Evolutionary conservation across 2,329 filamentous ascomycete genomes (phyloP).

Genomic region (Alternaria sp.): DNA sequence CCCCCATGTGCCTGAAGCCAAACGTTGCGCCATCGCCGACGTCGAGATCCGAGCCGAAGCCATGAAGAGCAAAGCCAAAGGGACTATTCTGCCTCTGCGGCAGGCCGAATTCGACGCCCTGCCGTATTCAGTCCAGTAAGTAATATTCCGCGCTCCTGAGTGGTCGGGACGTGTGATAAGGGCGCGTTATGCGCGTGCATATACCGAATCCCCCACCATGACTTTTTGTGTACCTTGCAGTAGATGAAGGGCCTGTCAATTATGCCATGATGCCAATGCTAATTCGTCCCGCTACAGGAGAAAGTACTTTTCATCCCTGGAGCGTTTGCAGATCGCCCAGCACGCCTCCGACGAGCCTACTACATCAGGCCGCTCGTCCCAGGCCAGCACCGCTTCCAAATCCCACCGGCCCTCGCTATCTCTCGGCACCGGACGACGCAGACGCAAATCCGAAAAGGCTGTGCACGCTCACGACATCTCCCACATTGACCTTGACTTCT

Average conservation of each 20-base stretch:
- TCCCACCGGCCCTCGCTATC: slow-evolving; percentile 28
- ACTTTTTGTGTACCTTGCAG: slow-evolving; percentile 38
- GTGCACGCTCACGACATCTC: slow-evolving; percentile 47
- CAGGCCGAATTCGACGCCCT: slow-evolving; percentile 52
- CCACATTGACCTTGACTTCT: slow-evolving; percentile 70
- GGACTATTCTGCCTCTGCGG: slow-evolving; percentile 31
- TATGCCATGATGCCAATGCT: slow-evolving; percentile 31
- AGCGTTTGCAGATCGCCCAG: slow-evolving; percentile 71
- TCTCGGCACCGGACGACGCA: slow-evolving; percentile 31
- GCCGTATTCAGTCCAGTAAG: slow-evolving; percentile 53
- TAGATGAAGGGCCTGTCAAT: slow-evolving; percentile 4
- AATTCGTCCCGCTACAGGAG: slow-evolving; percentile 45
- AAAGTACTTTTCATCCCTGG: slow-evolving; percentile 76
- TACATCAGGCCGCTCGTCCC: slow-evolving; percentile 33
- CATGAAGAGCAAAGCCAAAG: slow-evolving; percentile 39
- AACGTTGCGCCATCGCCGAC: slow-evolving; percentile 15
- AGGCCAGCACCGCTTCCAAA: slow-evolving; percentile 26
- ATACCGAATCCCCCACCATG: slow-evolving; percentile 26
- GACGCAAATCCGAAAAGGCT: slow-evolving; percentile 43
- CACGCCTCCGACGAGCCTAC: slow-evolving; percentile 38
- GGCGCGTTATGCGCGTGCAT: slow-evolving; percentile 35
- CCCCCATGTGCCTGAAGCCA: slow-evolving; percentile 12
- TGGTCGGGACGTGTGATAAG: slow-evolving; percentile 25
- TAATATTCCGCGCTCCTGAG: slow-evolving; percentile 21
- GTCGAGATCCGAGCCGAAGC: slow-evolving; percentile 18